These are phyloP conservation scores for Trichosporon sp. DNA, from an alignment of 1,284 basidiomycete species.

Conservation along the genomic window DNA sequence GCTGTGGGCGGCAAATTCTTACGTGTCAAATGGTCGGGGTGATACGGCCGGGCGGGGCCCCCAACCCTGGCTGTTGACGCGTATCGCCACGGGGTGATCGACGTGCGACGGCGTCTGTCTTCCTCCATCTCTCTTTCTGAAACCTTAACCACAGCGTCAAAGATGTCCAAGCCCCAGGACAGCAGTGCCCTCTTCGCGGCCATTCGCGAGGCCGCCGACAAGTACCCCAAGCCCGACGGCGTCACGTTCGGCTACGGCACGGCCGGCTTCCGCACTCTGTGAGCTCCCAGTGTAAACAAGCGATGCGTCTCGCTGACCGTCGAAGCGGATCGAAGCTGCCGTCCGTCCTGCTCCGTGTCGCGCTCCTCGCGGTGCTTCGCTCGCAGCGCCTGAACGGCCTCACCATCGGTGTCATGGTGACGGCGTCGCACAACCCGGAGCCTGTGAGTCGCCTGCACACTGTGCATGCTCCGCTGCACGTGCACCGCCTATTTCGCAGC, in stretches of 20 bases:
- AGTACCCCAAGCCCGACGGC: constrained; percentile 52
- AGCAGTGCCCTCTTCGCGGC: constrained; percentile 32
- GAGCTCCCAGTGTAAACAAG: constrained; percentile 45
- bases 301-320: not conserved
- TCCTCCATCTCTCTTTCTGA: not conserved
- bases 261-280: constrained; percentile 90
- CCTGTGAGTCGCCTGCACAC: constrained; percentile 55
- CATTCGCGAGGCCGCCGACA: constrained; percentile 38
- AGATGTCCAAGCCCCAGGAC: constrained; percentile 18
- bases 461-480: not conserved
- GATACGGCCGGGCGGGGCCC: not conserved
- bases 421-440: constrained; percentile 97
- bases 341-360: constrained; percentile 88
- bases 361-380: constrained; percentile 80
- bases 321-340: constrained; percentile 74
- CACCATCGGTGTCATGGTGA: constrained; percentile 96
- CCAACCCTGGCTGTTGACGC: not conserved
- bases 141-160: not conserved
- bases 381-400: constrained; percentile 86
- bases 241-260: constrained; percentile 80
- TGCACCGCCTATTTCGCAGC: not conserved
- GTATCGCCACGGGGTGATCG: constrained; percentile 2
- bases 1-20: constrained; percentile 1
- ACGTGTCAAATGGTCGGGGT: not conserved
- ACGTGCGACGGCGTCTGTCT: not conserved